phyloP scores from a whole-genome alignment of 352 stramenopile species.

The Phytophthora ohioensis region DNA sequence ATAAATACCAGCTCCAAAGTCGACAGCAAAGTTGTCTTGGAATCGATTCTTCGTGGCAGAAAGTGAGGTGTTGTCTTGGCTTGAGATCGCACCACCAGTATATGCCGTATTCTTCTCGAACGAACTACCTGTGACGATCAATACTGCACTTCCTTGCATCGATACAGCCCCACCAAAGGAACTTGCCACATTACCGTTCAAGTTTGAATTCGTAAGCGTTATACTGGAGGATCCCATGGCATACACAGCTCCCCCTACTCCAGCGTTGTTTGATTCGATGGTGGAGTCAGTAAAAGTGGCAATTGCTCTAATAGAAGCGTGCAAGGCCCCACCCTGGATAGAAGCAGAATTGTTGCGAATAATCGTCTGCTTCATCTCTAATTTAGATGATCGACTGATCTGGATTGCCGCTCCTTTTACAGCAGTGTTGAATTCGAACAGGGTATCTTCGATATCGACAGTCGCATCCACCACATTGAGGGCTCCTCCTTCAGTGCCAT shows the following conservation, averaged over 20 bases:
- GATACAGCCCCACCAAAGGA: conserved; percentile 62
- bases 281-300: conserved; percentile 40
- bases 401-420: conserved; percentile 59
- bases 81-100: conserved; percentile 56
- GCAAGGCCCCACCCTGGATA: conserved; percentile 51
- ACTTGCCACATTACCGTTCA: conserved; percentile 38
- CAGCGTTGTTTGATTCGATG: conserved; percentile 51
- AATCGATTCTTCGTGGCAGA: conserved; percentile 38
- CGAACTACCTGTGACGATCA: conserved; percentile 24
- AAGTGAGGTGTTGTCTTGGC: conserved; percentile 51
- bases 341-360: conserved; percentile 52
- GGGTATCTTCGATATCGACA: conserved; percentile 39
- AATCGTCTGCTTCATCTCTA: conserved; percentile 39
- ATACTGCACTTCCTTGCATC: conserved; percentile 33
- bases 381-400: conserved; percentile 43
- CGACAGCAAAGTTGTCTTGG: conserved; percentile 45
- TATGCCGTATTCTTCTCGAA: conserved; percentile 53
- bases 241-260: conserved; percentile 59
- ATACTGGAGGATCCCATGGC: conserved; percentile 49
- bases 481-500: conserved; percentile 50
- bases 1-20: conserved; percentile 69
- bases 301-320: conserved; percentile 54
- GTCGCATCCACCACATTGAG: conserved; percentile 56
- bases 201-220: conserved; percentile 14
- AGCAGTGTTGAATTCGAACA: conserved; percentile 56